Evolutionary conservation across 2,329 filamentous ascomycete genomes (phyloP).

Genomic region (Epichloe brachyelytri): DNA sequence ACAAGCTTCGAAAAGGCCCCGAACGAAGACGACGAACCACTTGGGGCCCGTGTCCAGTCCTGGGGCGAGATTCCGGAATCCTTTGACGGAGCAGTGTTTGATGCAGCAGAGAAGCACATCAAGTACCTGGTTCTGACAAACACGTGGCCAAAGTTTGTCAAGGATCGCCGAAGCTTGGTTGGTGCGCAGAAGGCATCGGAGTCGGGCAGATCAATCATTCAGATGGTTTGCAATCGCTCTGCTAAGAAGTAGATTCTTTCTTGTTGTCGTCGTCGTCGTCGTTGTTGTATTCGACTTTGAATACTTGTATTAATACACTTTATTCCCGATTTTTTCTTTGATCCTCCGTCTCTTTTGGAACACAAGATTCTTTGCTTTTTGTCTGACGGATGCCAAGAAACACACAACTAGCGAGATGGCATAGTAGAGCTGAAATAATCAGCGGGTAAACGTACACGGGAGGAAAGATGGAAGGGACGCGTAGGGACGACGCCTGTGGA

Average conservation of each 20-base stretch:
- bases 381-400: no score
- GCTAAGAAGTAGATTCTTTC: not conserved
- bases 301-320: not conserved
- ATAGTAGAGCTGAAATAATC: no score
- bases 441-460: no score
- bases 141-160: conserved; percentile 50
- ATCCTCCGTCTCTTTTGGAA: no score
- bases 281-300: not conserved
- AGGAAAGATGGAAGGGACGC: no score
- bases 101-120: conserved; percentile 44
- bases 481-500: no score
- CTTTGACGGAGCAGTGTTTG: conserved; percentile 43
- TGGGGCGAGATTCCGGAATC: conserved; percentile 30
- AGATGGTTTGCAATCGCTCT: conserved; percentile 1
- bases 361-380: no score
- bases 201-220: conserved; percentile 3
- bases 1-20: not conserved
- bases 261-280: not conserved
- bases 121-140: conserved; percentile 57
- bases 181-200: conserved; percentile 9
- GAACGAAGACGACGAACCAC: not conserved
- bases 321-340: no score
- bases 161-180: conserved; percentile 18
- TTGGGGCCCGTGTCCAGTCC: conserved; percentile 15
- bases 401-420: no score